These are phyloP conservation scores for Globisporangium nunn DNA, from an alignment of 352 stramenopile species.

Conservation along the genomic window DNA sequence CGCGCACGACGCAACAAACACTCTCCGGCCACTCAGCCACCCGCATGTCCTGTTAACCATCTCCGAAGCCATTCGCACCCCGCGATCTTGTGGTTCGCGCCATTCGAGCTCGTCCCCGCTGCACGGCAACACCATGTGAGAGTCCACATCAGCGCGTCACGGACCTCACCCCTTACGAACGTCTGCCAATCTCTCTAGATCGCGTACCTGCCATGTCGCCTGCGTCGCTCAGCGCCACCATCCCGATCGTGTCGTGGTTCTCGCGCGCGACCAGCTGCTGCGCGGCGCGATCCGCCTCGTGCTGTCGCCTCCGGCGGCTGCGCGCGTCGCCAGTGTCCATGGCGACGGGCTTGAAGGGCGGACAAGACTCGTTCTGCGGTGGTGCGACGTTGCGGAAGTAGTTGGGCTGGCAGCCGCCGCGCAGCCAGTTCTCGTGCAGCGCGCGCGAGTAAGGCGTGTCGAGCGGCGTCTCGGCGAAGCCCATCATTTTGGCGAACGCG, in stretches of 20 bases:
- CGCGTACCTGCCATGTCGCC: slow-evolving; percentile 49
- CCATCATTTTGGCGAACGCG: slow-evolving; percentile 88
- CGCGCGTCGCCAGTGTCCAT: no score
- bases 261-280: slow-evolving; percentile 34
- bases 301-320: neutral
- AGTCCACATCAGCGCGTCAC: neutral
- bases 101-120: slow-evolving; percentile 87
- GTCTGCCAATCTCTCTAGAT: neutral
- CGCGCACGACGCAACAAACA: neutral
- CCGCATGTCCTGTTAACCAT: neutral
- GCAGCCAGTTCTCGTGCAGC: slow-evolving; percentile 49
- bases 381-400: slow-evolving; percentile 85
- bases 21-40: neutral
- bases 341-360: slow-evolving; percentile 60
- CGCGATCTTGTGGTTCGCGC: slow-evolving; percentile 85
- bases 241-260: slow-evolving; percentile 91
- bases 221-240: slow-evolving; percentile 58
- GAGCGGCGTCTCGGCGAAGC: slow-evolving; percentile 71
- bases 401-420: slow-evolving; percentile 81
- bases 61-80: slow-evolving; percentile 26
- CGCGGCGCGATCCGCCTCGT: neutral
- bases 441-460: slow-evolving; percentile 50
- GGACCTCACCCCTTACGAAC: no score
- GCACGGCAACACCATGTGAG: neutral
- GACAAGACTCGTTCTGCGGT: slow-evolving; percentile 61